Conservation (phyloP, 768 basidiomycete genomes). For the Chalciporus pseudorubinellus region DNA sequence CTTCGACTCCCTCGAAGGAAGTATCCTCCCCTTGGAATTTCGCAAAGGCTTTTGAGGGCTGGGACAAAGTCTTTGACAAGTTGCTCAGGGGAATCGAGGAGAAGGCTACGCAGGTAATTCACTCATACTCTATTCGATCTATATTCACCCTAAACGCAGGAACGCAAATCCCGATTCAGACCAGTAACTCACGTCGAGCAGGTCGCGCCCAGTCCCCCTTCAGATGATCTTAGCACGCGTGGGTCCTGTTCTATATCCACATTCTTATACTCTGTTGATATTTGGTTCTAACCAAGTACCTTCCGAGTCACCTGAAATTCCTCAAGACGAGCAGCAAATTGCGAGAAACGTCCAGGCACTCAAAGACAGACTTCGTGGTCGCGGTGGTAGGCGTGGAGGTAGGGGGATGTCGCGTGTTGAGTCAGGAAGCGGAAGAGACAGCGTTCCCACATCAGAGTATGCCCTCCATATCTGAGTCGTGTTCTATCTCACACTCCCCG, state of each 20-base stretch:
- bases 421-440: conserved; percentile 58
- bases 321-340: conserved; percentile 85
- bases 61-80: conserved; percentile 80
- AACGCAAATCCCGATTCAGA: conserved; percentile 66
- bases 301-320: conserved; percentile 45
- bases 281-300: conserved; percentile 36
- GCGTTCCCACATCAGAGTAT: conserved; percentile 38
- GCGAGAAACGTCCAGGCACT: conserved; percentile 89
- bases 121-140: background rate
- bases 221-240: conserved; percentile 62
- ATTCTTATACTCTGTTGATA: background rate
- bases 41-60: conserved; percentile 64
- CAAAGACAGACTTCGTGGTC: conserved; percentile 78
- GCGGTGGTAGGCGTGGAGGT: conserved; percentile 60
- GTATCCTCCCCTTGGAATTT: conserved; percentile 61
- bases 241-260: conserved; percentile 12
- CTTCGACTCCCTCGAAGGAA: conserved; percentile 33
- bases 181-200: conserved; percentile 34
- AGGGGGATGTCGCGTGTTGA: conserved; percentile 47
- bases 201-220: conserved; percentile 45
- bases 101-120: conserved; percentile 62
- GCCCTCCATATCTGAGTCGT: background rate
- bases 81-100: conserved; percentile 72
- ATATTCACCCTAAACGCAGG: conserved; percentile 39
- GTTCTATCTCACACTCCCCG: conserved; percentile 21